Percentiles rank a stretch among this genome's conserved stretches.
phyloP scores from a whole-genome alignment of 441 rosid species.

The Jatropha podagrica region DNA sequence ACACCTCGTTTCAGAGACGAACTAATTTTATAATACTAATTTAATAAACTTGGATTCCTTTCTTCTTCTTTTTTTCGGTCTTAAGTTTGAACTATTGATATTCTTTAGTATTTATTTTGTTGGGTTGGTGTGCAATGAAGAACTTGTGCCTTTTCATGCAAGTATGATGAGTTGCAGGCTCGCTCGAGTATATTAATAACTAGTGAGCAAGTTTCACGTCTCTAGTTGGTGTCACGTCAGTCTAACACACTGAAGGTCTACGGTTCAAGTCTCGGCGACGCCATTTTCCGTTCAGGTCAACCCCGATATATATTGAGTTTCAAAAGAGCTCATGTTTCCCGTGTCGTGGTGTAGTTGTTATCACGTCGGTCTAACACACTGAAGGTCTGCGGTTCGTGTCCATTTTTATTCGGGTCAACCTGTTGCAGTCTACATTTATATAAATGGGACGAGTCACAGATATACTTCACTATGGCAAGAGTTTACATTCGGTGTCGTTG shows the following conservation, averaged over 20 bases:
- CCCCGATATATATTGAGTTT: too few relatives aligned
- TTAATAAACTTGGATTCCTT: too few relatives aligned
- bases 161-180: background rate
- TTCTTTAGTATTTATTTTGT: background rate
- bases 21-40: background rate
- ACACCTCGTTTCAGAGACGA: background rate
- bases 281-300: too few relatives aligned
- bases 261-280: too few relatives aligned
- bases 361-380: slow-evolving; percentile 93
- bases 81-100: background rate
- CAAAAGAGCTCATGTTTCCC: too few relatives aligned
- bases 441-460: too few relatives aligned
- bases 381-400: slow-evolving; percentile 82
- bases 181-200: too few relatives aligned
- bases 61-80: too few relatives aligned
- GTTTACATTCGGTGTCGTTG: too few relatives aligned
- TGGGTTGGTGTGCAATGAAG: slow-evolving; percentile 18
- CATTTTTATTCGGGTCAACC: background rate
- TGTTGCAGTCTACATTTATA: too few relatives aligned
- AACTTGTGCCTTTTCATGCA: slow-evolving; percentile 6
- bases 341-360: slow-evolving; percentile 90
- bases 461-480: too few relatives aligned
- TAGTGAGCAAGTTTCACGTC: too few relatives aligned
- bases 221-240: slow-evolving; percentile 85
- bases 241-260: slow-evolving; percentile 17